Base-by-base conservation (phyloP, 805 yeast genomes). In the Candida hispaniensis region DNA sequence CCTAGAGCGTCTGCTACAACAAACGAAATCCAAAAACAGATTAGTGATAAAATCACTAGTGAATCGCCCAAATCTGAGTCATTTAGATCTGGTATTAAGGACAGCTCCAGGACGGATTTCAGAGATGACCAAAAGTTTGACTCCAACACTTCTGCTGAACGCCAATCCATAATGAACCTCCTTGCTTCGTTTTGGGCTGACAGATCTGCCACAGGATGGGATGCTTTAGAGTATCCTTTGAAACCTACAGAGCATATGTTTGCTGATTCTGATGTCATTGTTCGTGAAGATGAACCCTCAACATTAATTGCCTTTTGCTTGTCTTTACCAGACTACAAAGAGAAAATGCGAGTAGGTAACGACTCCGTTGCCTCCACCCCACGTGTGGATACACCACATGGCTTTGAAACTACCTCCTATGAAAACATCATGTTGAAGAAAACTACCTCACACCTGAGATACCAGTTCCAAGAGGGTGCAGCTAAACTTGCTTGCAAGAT, bases 181-280 rank as follows among this genome's bases (percentile, higher is more conserved):
- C 61, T 93, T 39, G 72, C 93, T 0, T 82, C 76, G 47, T 91
- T 91, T 56, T 91, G 97, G 97, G 96, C 96, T 1, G 97, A 91
- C 57, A 63, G 98, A 48, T 81, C 97, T 1, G 91, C 96, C 1
- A 78, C 93, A 2, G 66, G 91, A 13, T 93, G 97, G 97, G 85
- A 81, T 45, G 93, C 95, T 0, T 61, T 91, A 19, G 77, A 71
- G 12, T 86, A 85, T 55, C 94, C 97, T 2, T 63, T 86, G 38
- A 67, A 58, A 2, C 68, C 85, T 0, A 68, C 78, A 0, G 97
- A 91, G 51, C 97, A 91, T 53, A 72, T 88, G 1, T 91, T 91
- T 61, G 83, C 82, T 12, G 97, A 93, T 51, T 81, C 93, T 6
- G 83, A 81, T 54, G 94, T 91, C 13, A 76, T 91, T 40, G 88